Evolutionary conservation across 1,284 basidiomycete genomes (phyloP).

Genomic region (Fomitiporia mediterranea): DNA sequence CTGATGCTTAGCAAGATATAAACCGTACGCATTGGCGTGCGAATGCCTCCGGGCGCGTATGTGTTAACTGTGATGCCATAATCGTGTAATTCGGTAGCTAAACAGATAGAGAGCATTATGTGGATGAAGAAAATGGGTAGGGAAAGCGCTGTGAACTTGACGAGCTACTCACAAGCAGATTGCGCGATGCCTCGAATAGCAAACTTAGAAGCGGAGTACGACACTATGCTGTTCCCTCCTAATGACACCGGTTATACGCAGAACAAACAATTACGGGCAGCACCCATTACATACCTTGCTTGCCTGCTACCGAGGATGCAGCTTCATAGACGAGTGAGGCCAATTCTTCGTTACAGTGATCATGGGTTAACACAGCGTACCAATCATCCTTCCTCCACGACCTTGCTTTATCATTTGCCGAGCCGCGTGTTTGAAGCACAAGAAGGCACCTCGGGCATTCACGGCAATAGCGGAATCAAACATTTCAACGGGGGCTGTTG

Average conservation of each 20-base stretch:
- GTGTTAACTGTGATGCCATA: constrained; percentile 21
- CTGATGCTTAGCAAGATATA: not conserved
- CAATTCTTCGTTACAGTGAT: not conserved
- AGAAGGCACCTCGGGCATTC: constrained; percentile 20
- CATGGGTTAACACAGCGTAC: not conserved
- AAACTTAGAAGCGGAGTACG: constrained; percentile 17
- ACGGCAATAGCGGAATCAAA: constrained; percentile 19
- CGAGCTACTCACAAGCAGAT: constrained; percentile 8
- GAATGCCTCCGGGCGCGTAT: constrained; percentile 15
- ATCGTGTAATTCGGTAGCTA: constrained; percentile 20
- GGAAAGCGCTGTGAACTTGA: not conserved
- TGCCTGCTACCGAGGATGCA: constrained; percentile 15
- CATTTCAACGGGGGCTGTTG: constrained; percentile 13
- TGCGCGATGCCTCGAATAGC: constrained; percentile 16
- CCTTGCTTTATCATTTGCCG: constrained; percentile 23
- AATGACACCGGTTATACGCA: not conserved
- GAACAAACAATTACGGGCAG: not conserved
- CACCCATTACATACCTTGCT: constrained; percentile 1
- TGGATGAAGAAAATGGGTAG: not conserved
- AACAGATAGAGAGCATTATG: not conserved
- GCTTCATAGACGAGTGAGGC: not conserved
- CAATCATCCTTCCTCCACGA: constrained; percentile 18
- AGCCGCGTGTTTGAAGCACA: constrained; percentile 23
- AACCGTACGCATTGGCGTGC: constrained; percentile 10
- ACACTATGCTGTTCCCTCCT: not conserved